Evolutionary conservation across 148 eudicot genomes (phyloP).

Genomic region (Cornus florida): DNA sequence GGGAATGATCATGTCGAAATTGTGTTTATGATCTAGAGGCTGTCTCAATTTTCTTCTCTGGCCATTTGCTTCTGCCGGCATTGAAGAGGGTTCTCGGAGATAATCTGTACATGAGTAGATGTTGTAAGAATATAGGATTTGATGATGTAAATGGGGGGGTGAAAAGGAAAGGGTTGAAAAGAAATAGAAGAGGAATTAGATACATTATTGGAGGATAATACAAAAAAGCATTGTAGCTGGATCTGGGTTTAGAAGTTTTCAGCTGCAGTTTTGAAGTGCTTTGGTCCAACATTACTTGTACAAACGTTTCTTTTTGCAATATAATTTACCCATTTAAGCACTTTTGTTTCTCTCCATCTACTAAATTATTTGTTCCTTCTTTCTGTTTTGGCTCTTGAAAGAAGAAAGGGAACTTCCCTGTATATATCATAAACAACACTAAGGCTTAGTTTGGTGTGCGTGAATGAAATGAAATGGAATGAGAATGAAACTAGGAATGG

Average conservation of each 20-base stretch:
- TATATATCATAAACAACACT: too few species aligned
- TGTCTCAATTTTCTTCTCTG: constrained; percentile 1
- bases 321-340: background rate
- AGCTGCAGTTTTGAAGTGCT: constrained; percentile 50
- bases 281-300: constrained; percentile 28
- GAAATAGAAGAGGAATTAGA: constrained; percentile 37
- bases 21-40: background rate
- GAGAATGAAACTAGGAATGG: too few species aligned
- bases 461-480: too few species aligned
- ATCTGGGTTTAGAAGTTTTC: constrained; percentile 23
- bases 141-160: constrained; percentile 43
- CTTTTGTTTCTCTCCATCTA: background rate
- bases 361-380: background rate
- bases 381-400: too few species aligned
- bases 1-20: constrained; percentile 1
- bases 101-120: constrained; percentile 34
- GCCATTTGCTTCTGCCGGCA: constrained; percentile 18
- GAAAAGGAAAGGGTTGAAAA: constrained; percentile 31
- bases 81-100: constrained; percentile 12
- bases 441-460: too few species aligned
- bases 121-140: constrained; percentile 27
- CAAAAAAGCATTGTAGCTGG: constrained; percentile 36
- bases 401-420: too few species aligned
- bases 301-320: constrained; percentile 9
- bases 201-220: constrained; percentile 22